phyloP scores from a whole-genome alignment of 106 monocot genomes.

The Hemerocallis citrina region DNA sequence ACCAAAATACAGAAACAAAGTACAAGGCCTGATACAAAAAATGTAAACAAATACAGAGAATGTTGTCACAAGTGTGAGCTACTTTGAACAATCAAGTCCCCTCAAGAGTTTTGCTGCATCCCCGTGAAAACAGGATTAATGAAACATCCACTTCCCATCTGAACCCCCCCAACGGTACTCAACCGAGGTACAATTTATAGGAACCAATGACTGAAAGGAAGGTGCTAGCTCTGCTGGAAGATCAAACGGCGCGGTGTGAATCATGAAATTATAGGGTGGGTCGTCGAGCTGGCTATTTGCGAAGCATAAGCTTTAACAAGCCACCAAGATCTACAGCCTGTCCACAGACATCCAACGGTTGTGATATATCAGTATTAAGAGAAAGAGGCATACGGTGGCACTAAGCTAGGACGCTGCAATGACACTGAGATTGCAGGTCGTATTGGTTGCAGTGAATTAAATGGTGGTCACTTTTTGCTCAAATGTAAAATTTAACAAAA shows the following conservation, averaged over 20 bases:
- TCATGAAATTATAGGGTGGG: slow-evolving; percentile 88
- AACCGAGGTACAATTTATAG: slow-evolving; percentile 88
- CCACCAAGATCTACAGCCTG: slow-evolving; percentile 83
- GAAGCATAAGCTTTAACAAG: slow-evolving; percentile 57
- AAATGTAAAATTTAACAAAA: background rate
- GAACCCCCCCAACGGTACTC: slow-evolving; percentile 56
- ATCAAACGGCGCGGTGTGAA: slow-evolving; percentile 72
- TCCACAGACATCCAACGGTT: background rate
- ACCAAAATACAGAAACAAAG: too few species aligned
- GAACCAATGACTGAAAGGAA: slow-evolving; percentile 77
- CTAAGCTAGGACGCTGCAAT: background rate
- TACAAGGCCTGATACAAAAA: too few species aligned
- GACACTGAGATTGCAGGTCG: background rate
- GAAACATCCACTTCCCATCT: slow-evolving; percentile 85
- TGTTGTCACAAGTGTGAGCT: too few species aligned
- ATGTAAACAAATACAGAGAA: too few species aligned
- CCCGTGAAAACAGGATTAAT: slow-evolving; percentile 96
- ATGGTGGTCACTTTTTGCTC: background rate
- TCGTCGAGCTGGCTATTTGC: slow-evolving; percentile 69
- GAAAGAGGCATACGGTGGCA: too few species aligned
- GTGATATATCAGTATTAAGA: background rate
- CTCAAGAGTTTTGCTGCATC: slow-evolving; percentile 79
- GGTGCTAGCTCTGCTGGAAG: slow-evolving; percentile 17
- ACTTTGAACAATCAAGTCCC: slow-evolving; percentile 24
- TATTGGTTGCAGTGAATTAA: background rate